Evolutionary conservation across 2,329 filamentous ascomycete genomes (phyloP), one percentile per base, ranked within the genome.

Genomic region (Acephala macrosclerotiorum): DNA sequence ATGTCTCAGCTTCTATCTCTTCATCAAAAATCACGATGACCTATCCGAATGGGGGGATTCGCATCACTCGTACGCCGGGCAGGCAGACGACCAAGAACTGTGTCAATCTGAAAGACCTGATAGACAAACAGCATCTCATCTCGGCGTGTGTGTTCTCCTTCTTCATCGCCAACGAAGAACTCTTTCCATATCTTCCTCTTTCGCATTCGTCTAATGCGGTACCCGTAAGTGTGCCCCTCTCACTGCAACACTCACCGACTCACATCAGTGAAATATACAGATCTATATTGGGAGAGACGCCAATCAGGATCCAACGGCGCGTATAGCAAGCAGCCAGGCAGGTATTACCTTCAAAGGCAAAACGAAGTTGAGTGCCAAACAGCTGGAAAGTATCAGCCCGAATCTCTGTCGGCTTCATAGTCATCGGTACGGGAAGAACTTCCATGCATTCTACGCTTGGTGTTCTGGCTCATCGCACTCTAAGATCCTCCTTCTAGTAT

Each of bases 31-130:
- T 53, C 25, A 55, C 36, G 12, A 66, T 68, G 2, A 61, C 20
- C 8, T 68, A 63, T 63, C 60, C 60, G 14, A 42, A 66, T 45
- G 66, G 66, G 2, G 63, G 63, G 4, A 40, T 68, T 22, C 63
- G 66, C 25, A 65, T 68, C 22, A 68, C 66, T 36, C 63, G 66
- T 5, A 68, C 66, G 26, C 66, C 66, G 29, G 66, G 66, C 49
- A 60, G 66, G 40, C 35, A 26, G 6, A 56, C 40, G 14, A 33
- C 49, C 16, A 68, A 68, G 60, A 68, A 68, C 45, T 68, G 66
- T 22, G 40, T 68, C 60, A 66, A 64, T 38, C 36, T 68, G 1
- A 29, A 62, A 49, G 65, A 67, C 33, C 40, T 64, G 8, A 60
- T 67, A n/a, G 58, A 67, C 29, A 61, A 61, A 14, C 20, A 64